Percentiles rank a stretch among this genome's conserved stretches.
These are phyloP conservation scores for Hygrocybe coccinea DNA, from an alignment of 768 basidiomycete genomes.

Conservation along the genomic window DNA sequence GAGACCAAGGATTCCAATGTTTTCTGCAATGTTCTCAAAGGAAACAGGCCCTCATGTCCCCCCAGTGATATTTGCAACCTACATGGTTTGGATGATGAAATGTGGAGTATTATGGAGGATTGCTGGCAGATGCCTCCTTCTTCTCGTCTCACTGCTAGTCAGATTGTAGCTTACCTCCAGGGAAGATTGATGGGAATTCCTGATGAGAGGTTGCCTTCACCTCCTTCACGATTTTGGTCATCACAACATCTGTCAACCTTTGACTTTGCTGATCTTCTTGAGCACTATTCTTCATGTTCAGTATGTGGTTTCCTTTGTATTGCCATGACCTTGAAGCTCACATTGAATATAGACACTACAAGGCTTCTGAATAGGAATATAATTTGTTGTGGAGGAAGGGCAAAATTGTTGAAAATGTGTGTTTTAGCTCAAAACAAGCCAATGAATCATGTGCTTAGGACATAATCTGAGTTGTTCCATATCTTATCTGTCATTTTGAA, in stretches of 20 bases:
- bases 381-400: too few species aligned
- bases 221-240: not conserved
- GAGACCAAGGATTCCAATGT: conserved; percentile 17
- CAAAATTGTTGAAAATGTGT: too few species aligned
- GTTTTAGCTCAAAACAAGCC: too few species aligned
- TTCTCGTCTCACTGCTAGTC: not conserved
- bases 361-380: too few species aligned
- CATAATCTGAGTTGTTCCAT: too few species aligned
- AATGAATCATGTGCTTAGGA: too few species aligned
- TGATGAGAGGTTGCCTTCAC: not conserved
- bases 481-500: too few species aligned
- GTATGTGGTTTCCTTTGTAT: too few species aligned
- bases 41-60: conserved; percentile 4
- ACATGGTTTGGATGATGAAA: not conserved
- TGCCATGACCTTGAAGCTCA: too few species aligned
- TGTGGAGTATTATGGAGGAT: conserved; percentile 6
- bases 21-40: conserved; percentile 12
- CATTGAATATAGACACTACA: too few species aligned
- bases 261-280: not conserved
- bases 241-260: not conserved
- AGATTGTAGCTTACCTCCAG: not conserved
- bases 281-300: too few species aligned
- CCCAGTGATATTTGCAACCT: not conserved
- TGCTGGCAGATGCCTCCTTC: conserved; percentile 4
- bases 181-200: not conserved